Evolutionary conservation across 768 basidiomycete species (phyloP).

Genomic region (Rhodotorula babjevae): DNA sequence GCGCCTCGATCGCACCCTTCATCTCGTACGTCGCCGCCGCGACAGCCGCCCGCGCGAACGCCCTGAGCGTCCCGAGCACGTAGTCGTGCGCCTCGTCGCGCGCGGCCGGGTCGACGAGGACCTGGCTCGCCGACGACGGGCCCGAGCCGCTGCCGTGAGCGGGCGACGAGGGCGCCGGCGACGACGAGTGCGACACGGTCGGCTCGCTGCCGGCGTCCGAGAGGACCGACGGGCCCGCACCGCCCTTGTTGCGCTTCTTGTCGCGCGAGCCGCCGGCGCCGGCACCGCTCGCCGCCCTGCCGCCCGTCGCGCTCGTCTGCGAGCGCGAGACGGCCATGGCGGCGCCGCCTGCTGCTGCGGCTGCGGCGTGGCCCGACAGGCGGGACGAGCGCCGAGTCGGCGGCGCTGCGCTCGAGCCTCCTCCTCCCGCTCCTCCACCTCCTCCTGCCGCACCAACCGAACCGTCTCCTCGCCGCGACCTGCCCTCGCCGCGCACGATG

Average conservation of each 20-base stretch:
- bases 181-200: constrained; percentile 18
- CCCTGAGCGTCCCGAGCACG: constrained; percentile 72
- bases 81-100: constrained; percentile 72
- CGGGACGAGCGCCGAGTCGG: constrained; percentile 68
- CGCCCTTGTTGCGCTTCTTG: constrained; percentile 35
- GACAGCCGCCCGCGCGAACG: constrained; percentile 73
- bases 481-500: constrained; percentile 8
- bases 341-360: not conserved
- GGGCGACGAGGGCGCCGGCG: constrained; percentile 23
- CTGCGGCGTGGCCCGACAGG: constrained; percentile 45
- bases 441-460: constrained; percentile 30
- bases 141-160: not conserved
- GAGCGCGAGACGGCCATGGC: constrained; percentile 21
- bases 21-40: constrained; percentile 72
- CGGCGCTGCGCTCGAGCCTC: constrained; percentile 47
- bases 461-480: constrained; percentile 41
- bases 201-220: constrained; percentile 20
- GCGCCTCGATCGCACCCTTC: constrained; percentile 64
- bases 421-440: no score
- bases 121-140: not conserved
- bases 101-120: constrained; percentile 45
- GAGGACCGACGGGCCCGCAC: constrained; percentile 23
- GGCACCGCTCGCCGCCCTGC: not conserved
- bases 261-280: constrained; percentile 3
- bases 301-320: not conserved